These are phyloP conservation scores for Flagelloscypha sp. DNA, from an alignment of 768 basidiomycete genomes.

Conservation along the genomic window DNA sequence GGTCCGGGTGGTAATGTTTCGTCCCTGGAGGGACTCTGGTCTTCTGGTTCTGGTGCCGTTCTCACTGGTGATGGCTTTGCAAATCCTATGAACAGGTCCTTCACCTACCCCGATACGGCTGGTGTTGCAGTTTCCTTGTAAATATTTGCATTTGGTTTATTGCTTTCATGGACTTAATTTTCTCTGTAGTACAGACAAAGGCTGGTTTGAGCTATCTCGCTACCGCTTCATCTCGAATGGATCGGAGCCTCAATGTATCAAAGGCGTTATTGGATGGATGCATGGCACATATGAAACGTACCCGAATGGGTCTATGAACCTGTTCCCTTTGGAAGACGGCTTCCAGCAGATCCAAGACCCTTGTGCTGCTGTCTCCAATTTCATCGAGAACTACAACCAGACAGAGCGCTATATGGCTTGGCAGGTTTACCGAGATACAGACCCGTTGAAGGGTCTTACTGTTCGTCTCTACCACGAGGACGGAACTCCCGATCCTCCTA, in stretches of 20 bases:
- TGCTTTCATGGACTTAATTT: too few relatives aligned
- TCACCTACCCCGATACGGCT: conserved; percentile 80
- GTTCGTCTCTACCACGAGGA: too few relatives aligned
- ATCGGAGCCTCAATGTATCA: conserved; percentile 84
- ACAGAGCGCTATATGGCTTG: too few relatives aligned
- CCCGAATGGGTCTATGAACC: conserved; percentile 71
- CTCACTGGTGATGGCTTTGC: conserved; percentile 81
- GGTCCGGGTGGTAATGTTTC: too few relatives aligned
- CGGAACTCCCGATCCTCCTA: conserved; percentile 66
- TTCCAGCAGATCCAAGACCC: conserved; percentile 93
- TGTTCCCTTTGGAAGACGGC: conserved; percentile 76
- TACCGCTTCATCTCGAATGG: conserved; percentile 89
- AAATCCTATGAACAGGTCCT: conserved; percentile 72
- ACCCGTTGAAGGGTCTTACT: too few relatives aligned
- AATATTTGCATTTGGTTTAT: too few relatives aligned
- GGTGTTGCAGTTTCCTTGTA: conserved; percentile 90
- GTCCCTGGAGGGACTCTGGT: conserved; percentile 75
- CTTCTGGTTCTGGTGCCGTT: conserved; percentile 68
- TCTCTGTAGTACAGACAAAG: conserved; percentile 67
- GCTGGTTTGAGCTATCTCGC: conserved; percentile 82
- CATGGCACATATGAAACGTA: conserved; percentile 71
- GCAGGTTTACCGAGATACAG: too few relatives aligned
- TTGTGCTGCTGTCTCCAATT: conserved; percentile 82
- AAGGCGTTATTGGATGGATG: conserved; percentile 80
- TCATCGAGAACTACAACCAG: conserved; percentile 82